Base-by-base conservation (phyloP, 1,139 yeast species). In the Meyerozyma guilliermondii region DNA sequence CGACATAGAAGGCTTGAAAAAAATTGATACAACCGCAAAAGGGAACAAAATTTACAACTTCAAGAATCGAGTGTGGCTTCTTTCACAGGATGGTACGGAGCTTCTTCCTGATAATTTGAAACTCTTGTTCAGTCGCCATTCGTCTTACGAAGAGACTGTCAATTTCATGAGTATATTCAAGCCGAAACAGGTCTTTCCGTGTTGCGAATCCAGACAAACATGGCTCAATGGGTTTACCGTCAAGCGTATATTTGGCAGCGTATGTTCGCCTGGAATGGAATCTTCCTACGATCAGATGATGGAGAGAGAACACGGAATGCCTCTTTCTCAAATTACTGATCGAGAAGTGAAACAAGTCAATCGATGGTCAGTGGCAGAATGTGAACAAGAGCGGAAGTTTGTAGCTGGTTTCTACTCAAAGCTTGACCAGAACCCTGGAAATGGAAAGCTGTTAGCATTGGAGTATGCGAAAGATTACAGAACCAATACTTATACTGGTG, bases 41-140 rank as follows among this genome's bases (percentile, higher is more conserved):
- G 71, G 68, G 4, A 57, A 60, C 43, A 47, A 50, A n/a, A 46
- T 65, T 2, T 59, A 48, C 27, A 38, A 42, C 24, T 62, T 55
- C 40, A 46, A 62, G 6, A 55, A 48, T n/a, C 42, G 66, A 24
- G 42, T 26, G 3, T 69, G 70, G 72, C 43, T 63, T 27, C 53
- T 57, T 10, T 64, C 71, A 0, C 43, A 46, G 10, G 60, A 59
- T 4, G 54, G 62, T 0, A 46, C 52, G 0, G 62, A 60, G 16
- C 51, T 76, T 5, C 60, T 78, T 7, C 78, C 80, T 0, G 60
- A 58, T 8, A 67, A 65, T 9, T 45, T 77, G 0, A 60, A 62
- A 42, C 63, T 73, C 31, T 57, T 71, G 23, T 79, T 73, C 52
- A 77, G 83, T 1, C 57, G 84, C 26, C 85, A 80, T 48, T 76